phyloP scores from a whole-genome alignment of 208 protist species.

The Leishmania major region DNA sequence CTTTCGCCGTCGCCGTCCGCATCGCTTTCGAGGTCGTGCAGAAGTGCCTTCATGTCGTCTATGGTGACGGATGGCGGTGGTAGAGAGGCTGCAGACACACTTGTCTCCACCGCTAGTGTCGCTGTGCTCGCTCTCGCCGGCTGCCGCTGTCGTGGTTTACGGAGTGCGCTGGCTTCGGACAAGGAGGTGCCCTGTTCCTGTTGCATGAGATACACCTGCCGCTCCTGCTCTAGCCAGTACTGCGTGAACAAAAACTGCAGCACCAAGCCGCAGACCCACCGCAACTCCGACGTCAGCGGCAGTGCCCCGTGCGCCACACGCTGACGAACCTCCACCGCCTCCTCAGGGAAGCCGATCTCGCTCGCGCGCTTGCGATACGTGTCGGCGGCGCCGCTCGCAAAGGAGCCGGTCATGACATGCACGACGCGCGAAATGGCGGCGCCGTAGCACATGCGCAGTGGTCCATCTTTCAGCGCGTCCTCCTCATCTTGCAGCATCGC shows the following conservation, averaged over 20 bases:
- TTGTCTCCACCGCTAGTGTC: background rate
- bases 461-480: conserved; percentile 7
- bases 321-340: conserved; percentile 88
- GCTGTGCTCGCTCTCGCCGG: background rate
- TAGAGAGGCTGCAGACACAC: background rate
- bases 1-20: background rate
- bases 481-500: conserved; percentile 64
- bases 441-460: conserved; percentile 56
- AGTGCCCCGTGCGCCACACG: conserved; percentile 79
- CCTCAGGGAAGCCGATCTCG: conserved; percentile 77
- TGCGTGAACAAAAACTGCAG: conserved; percentile 79
- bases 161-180: background rate
- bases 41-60: conserved; percentile 63
- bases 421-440: conserved; percentile 78
- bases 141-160: background rate
- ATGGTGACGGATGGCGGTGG: conserved; percentile 29
- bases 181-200: background rate
- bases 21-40: conserved; percentile 42
- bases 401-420: conserved; percentile 87
- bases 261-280: conserved; percentile 72
- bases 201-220: conserved; percentile 52
- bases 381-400: conserved; percentile 48
- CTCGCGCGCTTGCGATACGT: conserved; percentile 84
- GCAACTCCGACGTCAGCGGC: conserved; percentile 74
- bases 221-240: conserved; percentile 81